Percentiles rank a stretch among this genome's conserved stretches.
Evolutionary conservation across 2,329 filamentous ascomycete genomes (phyloP).

Genomic region (Aulographum hederae): DNA sequence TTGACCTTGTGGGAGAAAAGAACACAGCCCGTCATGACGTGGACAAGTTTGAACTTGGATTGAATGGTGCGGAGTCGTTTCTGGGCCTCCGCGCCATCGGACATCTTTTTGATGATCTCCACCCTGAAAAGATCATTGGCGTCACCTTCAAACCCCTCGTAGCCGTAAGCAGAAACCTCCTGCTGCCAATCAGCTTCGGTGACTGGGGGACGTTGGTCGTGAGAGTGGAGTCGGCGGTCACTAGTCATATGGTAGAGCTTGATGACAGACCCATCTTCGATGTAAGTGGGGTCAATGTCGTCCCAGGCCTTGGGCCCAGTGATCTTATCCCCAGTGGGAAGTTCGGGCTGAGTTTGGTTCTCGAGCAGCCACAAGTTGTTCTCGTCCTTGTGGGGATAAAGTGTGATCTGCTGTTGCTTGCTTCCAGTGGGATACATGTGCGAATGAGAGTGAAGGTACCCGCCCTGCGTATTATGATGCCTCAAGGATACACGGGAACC

Average conservation of each 20-base stretch:
- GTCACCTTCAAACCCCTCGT: constrained; percentile 90
- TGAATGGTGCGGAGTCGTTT: constrained; percentile 80
- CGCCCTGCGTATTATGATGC: constrained; percentile 93
- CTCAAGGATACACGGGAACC: constrained; percentile 75
- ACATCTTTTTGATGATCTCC: constrained; percentile 85
- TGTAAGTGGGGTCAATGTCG: constrained; percentile 44
- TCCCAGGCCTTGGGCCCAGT: constrained; percentile 78
- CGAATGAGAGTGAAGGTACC: constrained; percentile 89
- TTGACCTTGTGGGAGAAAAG: constrained; percentile 99
- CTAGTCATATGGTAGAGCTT: constrained; percentile 72
- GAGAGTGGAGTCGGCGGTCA: constrained; percentile 81
- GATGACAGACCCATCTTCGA: constrained; percentile 66
- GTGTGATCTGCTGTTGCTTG: constrained; percentile 96
- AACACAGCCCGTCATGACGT: constrained; percentile 90
- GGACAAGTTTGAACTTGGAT: constrained; percentile 87
- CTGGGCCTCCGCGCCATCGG: constrained; percentile 60
- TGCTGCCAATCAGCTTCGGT: constrained; percentile 57
- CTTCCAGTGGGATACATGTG: constrained; percentile 97
- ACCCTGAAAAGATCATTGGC: constrained; percentile 92
- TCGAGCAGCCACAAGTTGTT: constrained; percentile 92
- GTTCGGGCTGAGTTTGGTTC: constrained; percentile 86
- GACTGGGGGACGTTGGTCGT: constrained; percentile 54
- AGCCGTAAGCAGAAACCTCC: constrained; percentile 91
- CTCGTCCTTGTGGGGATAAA: constrained; percentile 97
- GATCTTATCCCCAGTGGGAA: constrained; percentile 27